Conservation (phyloP, 805 yeast genomes). For the Starmerella vitae region DNA sequence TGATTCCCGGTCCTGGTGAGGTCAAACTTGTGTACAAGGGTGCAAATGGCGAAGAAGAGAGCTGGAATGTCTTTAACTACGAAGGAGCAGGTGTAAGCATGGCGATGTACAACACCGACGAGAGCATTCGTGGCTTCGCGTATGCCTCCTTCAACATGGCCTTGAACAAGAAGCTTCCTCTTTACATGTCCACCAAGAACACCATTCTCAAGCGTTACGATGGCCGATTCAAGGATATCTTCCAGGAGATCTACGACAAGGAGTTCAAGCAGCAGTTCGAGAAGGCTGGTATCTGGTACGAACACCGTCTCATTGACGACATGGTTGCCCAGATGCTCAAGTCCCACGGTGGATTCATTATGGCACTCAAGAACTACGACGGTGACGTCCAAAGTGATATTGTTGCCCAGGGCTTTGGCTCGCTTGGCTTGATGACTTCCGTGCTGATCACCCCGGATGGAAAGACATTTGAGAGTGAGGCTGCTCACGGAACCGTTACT, state of each 20-base stretch:
- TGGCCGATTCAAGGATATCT: slow-evolving; percentile 89
- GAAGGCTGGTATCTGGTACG: slow-evolving; percentile 78
- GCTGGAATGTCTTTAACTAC: slow-evolving; percentile 53
- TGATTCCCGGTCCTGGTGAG: slow-evolving; percentile 67
- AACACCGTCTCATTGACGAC: slow-evolving; percentile 91
- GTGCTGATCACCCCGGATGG: slow-evolving; percentile 96
- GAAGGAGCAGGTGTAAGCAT: slow-evolving; percentile 67
- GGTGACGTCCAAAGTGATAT: slow-evolving; percentile 96
- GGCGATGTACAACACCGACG: slow-evolving; percentile 93
- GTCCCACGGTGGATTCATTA: slow-evolving; percentile 85
- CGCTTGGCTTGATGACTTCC: slow-evolving; percentile 93
- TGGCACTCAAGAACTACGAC: slow-evolving; percentile 95
- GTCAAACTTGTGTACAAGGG: slow-evolving; percentile 69
- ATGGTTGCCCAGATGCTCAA: slow-evolving; percentile 99
- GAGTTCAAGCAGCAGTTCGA: slow-evolving; percentile 64
- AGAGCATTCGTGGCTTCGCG: slow-evolving; percentile 84
- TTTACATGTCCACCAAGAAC: slow-evolving; percentile 84
- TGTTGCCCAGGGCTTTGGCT: slow-evolving; percentile 97
- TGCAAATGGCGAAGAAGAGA: slow-evolving; percentile 41
- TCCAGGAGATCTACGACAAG: slow-evolving; percentile 62
- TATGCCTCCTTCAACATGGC: slow-evolving; percentile 84
- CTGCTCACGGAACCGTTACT: slow-evolving; percentile 98
- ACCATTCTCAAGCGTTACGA: slow-evolving; percentile 89
- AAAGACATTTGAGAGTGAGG: slow-evolving; percentile 87
- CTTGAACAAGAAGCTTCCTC: slow-evolving; percentile 56